A percentile compares a stretch with the other conserved stretches of the same genome.
phyloP scores from a whole-genome alignment of 2,329 filamentous ascomycete genomes.

The Colletotrichum godetiae region DNA sequence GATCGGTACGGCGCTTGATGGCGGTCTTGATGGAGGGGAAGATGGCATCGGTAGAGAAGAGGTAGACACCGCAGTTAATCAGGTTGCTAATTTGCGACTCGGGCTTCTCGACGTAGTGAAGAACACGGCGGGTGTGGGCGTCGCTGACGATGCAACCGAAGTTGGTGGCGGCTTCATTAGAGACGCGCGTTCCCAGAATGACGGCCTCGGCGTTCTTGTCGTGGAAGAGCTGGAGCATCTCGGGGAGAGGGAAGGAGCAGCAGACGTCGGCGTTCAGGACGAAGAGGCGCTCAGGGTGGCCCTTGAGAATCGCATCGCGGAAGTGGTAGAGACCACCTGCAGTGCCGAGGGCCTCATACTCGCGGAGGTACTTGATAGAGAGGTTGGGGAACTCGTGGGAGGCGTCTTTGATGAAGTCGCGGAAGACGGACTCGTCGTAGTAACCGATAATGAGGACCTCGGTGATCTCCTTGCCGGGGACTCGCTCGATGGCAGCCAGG shows the following conservation, averaged over 20 bases:
- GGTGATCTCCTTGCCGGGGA: slow-evolving; percentile 82
- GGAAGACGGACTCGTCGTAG: slow-evolving; percentile 97
- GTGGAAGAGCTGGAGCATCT: slow-evolving; percentile 95
- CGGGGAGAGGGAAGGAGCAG: slow-evolving; percentile 95
- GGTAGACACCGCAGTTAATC: slow-evolving; percentile 99
- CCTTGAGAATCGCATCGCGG: slow-evolving; percentile 98
- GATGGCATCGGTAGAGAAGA: slow-evolving; percentile 94
- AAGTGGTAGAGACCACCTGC: slow-evolving; percentile 98
- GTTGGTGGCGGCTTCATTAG: slow-evolving; percentile 91
- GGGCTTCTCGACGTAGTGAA: slow-evolving; percentile 99
- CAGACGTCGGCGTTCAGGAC: slow-evolving; percentile 98
- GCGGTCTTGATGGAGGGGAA: slow-evolving; percentile 95
- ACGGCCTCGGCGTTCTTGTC: slow-evolving; percentile 97
- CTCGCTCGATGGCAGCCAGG: slow-evolving; percentile 89
- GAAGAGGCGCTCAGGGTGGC: slow-evolving; percentile 93
- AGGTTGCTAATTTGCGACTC: slow-evolving; percentile 97
- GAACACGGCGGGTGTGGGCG: slow-evolving; percentile 90
- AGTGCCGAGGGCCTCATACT: slow-evolving; percentile 96
- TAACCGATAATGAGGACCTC: slow-evolving; percentile 99
- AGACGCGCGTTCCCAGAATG: slow-evolving; percentile 91
- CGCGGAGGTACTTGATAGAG: slow-evolving; percentile 93
- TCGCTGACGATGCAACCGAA: slow-evolving; percentile 99
- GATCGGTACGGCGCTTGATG: slow-evolving; percentile 94
- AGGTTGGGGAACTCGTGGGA: slow-evolving; percentile 86
- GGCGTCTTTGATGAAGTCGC: slow-evolving; percentile 96